Base-by-base conservation (phyloP, 1,139 yeast species). In the Citeromyces hawaiiensis region DNA sequence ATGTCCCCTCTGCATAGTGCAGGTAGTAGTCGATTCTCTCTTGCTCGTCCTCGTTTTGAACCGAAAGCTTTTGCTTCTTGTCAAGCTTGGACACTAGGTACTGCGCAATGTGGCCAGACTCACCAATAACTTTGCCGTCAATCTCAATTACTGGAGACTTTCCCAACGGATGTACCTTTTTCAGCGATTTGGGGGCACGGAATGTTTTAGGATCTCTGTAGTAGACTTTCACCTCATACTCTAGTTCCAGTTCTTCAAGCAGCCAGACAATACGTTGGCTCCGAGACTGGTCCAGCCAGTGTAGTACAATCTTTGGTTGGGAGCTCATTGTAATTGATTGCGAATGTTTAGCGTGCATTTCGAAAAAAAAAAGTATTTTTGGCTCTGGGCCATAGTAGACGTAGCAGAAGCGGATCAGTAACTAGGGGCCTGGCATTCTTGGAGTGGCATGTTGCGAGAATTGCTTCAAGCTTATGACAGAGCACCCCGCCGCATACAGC, bases 1-100 rank as follows among this genome's bases (percentile, higher is more conserved):
- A 54, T 30, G 78, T 63, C 0, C 77, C 82, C 50, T 78, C 86
- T 4, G 72, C 51, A 46, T 66, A 72, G 48, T 73, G 77, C 40
- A 73, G 54, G 46, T 60, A 72, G 52, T 68, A 76, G 44, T 72
- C 72, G 36, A 69, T 69, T 44, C 59, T 49, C 17, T 60, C 56
- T 43, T 56, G 56, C 30, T 64, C 67, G 16, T 60, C 60, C 7
- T 53, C 60, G 30, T 48, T 49, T 0, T 43, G 39, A 0, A 68
- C 66, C 9, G 51, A 59, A 43, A 71, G 55, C 19, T 60, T 48
- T 10, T 58, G 49, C 37, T 54, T 43, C 14, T 56, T 53, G 47
- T 71, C 76, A 46, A 67, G 68, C 40, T 65, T 48, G 18, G 56
- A 48, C 35, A 70, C 45, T 34, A 72, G 46, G 47, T 66, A 68